Base-by-base conservation (phyloP, 2,329 filamentous ascomycete genomes). In the Aspergillus nomiae region DNA sequence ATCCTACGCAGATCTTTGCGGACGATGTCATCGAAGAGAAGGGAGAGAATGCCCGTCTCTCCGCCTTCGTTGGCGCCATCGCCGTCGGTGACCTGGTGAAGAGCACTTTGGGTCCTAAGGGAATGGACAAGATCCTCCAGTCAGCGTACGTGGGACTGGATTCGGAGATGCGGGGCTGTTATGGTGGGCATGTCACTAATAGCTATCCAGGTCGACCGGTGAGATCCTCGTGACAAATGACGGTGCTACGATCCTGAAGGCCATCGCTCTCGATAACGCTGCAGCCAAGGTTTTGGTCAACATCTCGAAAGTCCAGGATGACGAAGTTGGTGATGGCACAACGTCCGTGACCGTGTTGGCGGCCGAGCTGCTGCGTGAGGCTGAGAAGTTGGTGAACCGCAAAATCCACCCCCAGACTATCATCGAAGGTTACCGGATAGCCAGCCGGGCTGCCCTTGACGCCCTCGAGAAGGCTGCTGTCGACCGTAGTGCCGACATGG, bases 361-460 rank as follows among this genome's bases (percentile, higher is more conserved):
- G 45, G 95, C 95, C 63, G 95, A 99, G 83, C 87, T 99, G 64
- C 86, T 99, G 68, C 90, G 95, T 67, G 95, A 99, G 81, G 95
- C 95, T 55, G 95, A 99, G 84, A 94, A 96, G 83, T 87, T 99
- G 56, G 92, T 99, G 70, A 92, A 96, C 83, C 93, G 94, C 84
- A 98, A 98, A 84, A 97, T 99, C 73, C 95, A 99, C 80, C 95
- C 95, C 58, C 95, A 99, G 85, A 98, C 95, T 58, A 99, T 99
- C 80, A 99, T 99, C 75, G 95, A 99, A 76, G 95, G 95, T 58
- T 99, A 96, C 86, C 89, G 95, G 83, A 96, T 99, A 91, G 95
- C 95, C 59, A 96, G 92, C 79, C 86, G 88, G 58, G 94, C 95
- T 59, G 94, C 95, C 34, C 86, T 99, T 58, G 85, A 89, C 74